A percentile compares a stretch with the other conserved stretches of the same genome.
phyloP scores from a whole-genome alignment of 2,329 filamentous ascomycete genomes.

The Monilinia fructicola region DNA sequence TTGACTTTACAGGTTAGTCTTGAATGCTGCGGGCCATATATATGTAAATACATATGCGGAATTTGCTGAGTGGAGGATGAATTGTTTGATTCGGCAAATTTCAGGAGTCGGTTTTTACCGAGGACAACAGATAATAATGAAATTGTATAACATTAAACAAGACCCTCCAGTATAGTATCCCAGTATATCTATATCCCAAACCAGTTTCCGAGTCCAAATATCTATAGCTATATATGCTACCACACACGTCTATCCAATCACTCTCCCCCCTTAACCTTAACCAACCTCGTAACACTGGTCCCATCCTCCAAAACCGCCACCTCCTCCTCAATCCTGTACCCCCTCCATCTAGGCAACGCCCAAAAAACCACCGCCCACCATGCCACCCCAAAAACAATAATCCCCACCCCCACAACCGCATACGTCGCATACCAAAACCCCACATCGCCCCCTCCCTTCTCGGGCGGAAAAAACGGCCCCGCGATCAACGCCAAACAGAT shows the following conservation, averaged over 20 bases:
- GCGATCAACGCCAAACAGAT: conserved; percentile 39
- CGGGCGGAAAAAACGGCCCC: conserved; percentile 43
- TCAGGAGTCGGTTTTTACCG: not conserved
- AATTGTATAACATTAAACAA: not conserved
- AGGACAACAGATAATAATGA: not conserved
- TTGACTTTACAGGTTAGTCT: too few relatives aligned
- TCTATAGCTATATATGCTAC: not conserved
- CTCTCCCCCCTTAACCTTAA: conserved; percentile 32
- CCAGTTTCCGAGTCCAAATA: not conserved
- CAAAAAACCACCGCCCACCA: conserved; percentile 72
- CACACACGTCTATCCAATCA: not conserved
- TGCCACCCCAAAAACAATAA: conserved; percentile 55
- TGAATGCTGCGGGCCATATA: too few relatives aligned
- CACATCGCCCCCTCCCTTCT: conserved; percentile 45
- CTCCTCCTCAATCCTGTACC: conserved; percentile 63
- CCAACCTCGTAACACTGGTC: conserved; percentile 62
- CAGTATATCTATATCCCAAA: not conserved
- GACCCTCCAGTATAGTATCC: accelerated
- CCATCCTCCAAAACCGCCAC: conserved; percentile 62
- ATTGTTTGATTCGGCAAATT: not conserved
- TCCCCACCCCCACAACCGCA: conserved; percentile 52
- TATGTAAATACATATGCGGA: too few relatives aligned
- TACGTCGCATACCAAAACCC: conserved; percentile 55
- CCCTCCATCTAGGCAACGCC: conserved; percentile 56
- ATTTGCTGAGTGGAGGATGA: too few relatives aligned